A percentile compares a stretch with the other conserved stretches of the same genome.
phyloP scores from a whole-genome alignment of 345 rosid species.

The Turritis glabra region DNA sequence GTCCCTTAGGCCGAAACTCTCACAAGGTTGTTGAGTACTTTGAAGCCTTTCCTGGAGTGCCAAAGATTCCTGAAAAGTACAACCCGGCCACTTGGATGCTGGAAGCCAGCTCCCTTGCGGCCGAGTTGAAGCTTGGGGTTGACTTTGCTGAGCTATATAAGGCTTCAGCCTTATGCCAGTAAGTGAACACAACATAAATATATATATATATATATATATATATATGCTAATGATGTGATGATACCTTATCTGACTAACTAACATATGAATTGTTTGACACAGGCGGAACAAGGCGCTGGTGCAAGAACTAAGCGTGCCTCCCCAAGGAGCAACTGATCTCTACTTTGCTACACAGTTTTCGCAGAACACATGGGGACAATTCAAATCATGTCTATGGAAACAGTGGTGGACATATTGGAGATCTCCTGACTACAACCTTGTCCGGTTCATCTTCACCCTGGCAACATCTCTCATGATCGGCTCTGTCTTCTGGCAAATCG shows the following conservation, averaged over 20 bases:
- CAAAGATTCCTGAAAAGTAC: constrained; percentile 69
- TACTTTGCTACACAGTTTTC: constrained; percentile 54
- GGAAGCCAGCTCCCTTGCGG: constrained; percentile 79
- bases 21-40: constrained; percentile 71
- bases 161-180: constrained; percentile 60
- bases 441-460: constrained; percentile 57
- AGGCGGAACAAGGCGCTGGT: constrained; percentile 60
- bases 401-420: constrained; percentile 84
- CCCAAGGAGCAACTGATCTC: constrained; percentile 51
- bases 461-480: constrained; percentile 57
- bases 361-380: constrained; percentile 59
- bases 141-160: constrained; percentile 73
- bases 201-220: no score
- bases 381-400: constrained; percentile 70
- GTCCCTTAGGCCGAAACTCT: constrained; percentile 70
- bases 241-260: not conserved
- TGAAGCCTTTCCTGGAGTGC: constrained; percentile 71
- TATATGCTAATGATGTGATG: not conserved
- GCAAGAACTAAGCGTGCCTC: constrained; percentile 57
- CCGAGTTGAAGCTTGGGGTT: constrained; percentile 65
- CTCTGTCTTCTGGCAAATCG: constrained; percentile 59
- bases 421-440: constrained; percentile 68
- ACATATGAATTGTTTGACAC: constrained; percentile 7
- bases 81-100: constrained; percentile 94
- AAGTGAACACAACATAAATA: constrained; percentile 31